A percentile compares a stretch with the other conserved stretches of the same genome.
phyloP scores from a whole-genome alignment of 1,284 basidiomycete genomes.

The Ganoderma sinense region DNA sequence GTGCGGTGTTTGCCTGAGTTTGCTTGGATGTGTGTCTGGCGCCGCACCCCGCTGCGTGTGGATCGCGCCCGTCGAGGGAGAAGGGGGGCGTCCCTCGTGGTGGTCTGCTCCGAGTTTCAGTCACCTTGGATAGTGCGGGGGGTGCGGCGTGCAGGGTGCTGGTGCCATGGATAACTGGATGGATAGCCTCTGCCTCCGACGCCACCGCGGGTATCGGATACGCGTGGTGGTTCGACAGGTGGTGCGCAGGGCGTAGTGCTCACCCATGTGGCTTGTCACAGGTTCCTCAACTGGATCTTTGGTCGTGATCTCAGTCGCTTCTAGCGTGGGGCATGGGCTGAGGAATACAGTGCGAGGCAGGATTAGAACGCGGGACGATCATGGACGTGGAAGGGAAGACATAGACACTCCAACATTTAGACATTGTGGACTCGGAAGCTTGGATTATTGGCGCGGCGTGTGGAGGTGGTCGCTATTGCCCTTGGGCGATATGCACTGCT shows the following conservation, averaged over 20 bases:
- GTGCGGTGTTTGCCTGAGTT: conserved; percentile 31
- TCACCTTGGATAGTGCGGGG: background rate
- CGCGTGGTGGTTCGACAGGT: background rate
- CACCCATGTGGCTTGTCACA: conserved; percentile 22
- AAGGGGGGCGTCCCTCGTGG: background rate
- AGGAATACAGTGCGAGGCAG: background rate
- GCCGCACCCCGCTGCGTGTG: background rate
- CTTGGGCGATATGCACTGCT: background rate
- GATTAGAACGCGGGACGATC: background rate
- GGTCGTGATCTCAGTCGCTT: conserved; percentile 84
- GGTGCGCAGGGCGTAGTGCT: background rate
- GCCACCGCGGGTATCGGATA: background rate
- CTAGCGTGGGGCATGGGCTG: conserved; percentile 41
- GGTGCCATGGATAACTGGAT: background rate
- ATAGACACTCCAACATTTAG: background rate
- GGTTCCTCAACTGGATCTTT: conserved; percentile 79
- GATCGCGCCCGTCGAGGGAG: background rate
- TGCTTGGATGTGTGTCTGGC: background rate
- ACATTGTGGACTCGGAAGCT: background rate
- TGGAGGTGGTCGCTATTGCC: background rate
- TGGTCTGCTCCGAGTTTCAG: background rate
- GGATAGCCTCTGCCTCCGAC: background rate
- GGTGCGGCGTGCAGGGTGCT: background rate
- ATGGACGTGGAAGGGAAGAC: background rate
- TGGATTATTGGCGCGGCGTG: background rate